Base-by-base conservation (phyloP, 441 rosid species). In the Gossypium schwendimanii region DNA sequence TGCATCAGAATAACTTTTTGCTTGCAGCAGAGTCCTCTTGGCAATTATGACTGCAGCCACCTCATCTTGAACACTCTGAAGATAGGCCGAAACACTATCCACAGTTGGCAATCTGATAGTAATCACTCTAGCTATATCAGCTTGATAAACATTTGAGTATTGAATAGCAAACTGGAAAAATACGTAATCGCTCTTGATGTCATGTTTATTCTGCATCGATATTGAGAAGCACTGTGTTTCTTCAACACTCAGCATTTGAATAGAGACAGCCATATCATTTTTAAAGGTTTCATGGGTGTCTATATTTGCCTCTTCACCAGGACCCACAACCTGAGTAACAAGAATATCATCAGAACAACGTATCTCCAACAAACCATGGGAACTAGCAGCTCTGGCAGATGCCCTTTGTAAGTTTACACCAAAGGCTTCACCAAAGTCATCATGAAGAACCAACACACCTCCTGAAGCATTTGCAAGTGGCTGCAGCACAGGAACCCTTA, bases 341-440 rank as follows among this genome's bases (percentile, higher is more conserved):
- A 87, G 85, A 61, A 95, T 86, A 82, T 95, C 99, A 81, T 93
- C 94, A 66, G 99, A 92, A 81, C 98, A 89, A 65, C 97, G 90
- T 79, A 92, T 86, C 79, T 95, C 99, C 85, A 95, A 79, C 64
- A 88, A 80, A 63, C 99, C 98, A 77, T 88, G 90, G 63, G 95
- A 89, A 67, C 93, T 96, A 26, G 96, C 91, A 17, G 94, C 95
- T 76, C 99, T 85, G 15, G 86, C 80, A 75, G 94, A 86, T 50
- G 99, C 98, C 78, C 97, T 87, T 81, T 95, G 97, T 89, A 95
- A 87, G 74, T 92, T 94, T 73, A 95, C 93, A 58, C 99, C 96
- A 78, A 95, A 95, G 69, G 99, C 93, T 85, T 95, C 99, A 55
- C 99, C 98, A 81, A 95, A 92, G 85, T 95, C 98, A 72, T 95